These are phyloP conservation scores for Schizophyllum amplum DNA, from an alignment of 1,284 basidiomycete genomes.

Conservation along the genomic window DNA sequence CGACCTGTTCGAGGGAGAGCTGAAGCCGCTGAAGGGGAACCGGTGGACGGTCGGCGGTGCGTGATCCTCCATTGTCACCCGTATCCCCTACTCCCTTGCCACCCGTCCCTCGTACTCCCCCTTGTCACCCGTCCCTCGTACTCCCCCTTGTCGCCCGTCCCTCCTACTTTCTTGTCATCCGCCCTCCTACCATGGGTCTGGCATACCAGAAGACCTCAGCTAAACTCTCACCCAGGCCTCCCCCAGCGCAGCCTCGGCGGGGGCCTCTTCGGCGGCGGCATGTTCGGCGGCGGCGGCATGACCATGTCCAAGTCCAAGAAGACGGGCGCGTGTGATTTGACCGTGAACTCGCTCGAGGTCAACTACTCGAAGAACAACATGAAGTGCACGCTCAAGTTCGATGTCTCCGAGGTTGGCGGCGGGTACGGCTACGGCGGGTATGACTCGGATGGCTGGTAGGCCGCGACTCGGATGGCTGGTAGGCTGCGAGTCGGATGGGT, in stretches of 20 bases:
- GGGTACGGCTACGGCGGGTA: too few relatives aligned
- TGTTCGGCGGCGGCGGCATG: slow-evolving; percentile 14
- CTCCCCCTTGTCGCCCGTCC: neutral
- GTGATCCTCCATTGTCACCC: neutral
- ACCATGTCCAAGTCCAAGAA: slow-evolving; percentile 29
- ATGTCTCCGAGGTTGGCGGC: slow-evolving; percentile 22
- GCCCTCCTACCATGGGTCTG: too few relatives aligned
- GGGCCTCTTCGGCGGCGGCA: slow-evolving; percentile 9
- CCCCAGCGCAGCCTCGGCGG: slow-evolving; percentile 9
- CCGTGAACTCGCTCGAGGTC: slow-evolving; percentile 25
- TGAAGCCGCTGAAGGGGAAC: slow-evolving; percentile 29
- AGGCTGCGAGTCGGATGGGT: too few relatives aligned
- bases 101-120: neutral
- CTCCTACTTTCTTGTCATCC: neutral
- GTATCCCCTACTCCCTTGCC: neutral
- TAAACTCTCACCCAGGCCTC: slow-evolving; percentile 12
- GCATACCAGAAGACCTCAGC: too few relatives aligned
- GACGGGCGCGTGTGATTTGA: slow-evolving; percentile 23
- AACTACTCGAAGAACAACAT: slow-evolving; percentile 33
- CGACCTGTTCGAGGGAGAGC: slow-evolving; percentile 26
- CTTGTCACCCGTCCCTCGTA: too few relatives aligned
- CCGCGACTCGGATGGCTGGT: too few relatives aligned
- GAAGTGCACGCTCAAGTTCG: slow-evolving; percentile 34
- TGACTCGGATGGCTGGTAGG: too few relatives aligned
- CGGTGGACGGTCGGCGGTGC: slow-evolving; percentile 22